Evolutionary conservation across 345 rosid genomes (phyloP).

Genomic region (Lepidium didymum): DNA sequence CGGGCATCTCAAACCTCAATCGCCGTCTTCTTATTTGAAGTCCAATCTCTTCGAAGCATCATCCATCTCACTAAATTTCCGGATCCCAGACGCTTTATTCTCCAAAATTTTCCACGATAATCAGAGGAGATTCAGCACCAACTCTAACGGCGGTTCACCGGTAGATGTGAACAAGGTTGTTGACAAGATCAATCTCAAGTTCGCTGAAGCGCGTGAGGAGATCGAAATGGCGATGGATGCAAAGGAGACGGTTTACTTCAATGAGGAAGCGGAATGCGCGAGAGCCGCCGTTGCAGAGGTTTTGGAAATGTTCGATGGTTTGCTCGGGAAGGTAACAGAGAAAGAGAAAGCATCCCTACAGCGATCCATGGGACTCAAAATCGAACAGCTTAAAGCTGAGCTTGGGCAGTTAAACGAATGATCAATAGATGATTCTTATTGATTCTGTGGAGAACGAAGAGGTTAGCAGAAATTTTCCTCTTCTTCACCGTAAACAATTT

Average conservation of each 20-base stretch:
- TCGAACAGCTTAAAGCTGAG: slow-evolving; percentile 94
- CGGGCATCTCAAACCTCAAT: slow-evolving; percentile 2
- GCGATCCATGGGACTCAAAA: slow-evolving; percentile 95
- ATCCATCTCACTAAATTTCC: neutral
- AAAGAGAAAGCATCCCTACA: slow-evolving; percentile 51
- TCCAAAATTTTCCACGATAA: neutral
- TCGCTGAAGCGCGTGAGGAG: slow-evolving; percentile 99
- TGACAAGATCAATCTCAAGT: slow-evolving; percentile 78
- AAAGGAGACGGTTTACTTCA: slow-evolving; percentile 85
- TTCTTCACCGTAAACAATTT: neutral
- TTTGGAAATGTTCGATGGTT: slow-evolving; percentile 51
- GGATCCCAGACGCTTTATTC: neutral
- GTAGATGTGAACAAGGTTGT: slow-evolving; percentile 62
- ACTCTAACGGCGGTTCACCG: slow-evolving; percentile 20
- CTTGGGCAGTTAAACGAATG: slow-evolving; percentile 75
- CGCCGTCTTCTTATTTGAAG: slow-evolving; percentile 4
- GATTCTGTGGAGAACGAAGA: neutral
- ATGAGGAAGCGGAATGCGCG: slow-evolving; percentile 92
- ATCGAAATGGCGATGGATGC: slow-evolving; percentile 95
- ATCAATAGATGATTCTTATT: neutral
- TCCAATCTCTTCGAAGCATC: slow-evolving; percentile 6
- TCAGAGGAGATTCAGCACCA: slow-evolving; percentile 34
- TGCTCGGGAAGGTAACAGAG: slow-evolving; percentile 55
- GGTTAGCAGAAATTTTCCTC: slow-evolving; percentile 1
- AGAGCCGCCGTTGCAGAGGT: slow-evolving; percentile 68